A percentile compares a stretch with the other conserved stretches of the same genome.
Conservation (phyloP, 768 basidiomycete genomes). For the Xanthoconium stramineum region DNA sequence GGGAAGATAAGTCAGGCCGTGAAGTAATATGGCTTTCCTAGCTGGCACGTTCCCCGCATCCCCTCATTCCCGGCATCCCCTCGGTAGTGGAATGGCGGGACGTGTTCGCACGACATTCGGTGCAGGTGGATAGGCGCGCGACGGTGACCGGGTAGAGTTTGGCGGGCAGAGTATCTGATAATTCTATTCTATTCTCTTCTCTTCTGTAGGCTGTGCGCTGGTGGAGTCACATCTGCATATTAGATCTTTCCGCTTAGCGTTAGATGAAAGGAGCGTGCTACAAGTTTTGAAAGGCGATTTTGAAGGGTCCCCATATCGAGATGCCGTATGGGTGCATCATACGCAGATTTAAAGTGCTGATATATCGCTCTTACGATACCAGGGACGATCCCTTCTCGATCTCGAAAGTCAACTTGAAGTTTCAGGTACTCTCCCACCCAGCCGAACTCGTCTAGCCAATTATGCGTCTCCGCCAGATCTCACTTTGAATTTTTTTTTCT, state of each 20-base stretch:
- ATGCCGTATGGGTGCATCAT: slow-evolving; percentile 36
- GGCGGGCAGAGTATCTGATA: slow-evolving; percentile 7
- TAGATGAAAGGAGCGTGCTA: slow-evolving; percentile 34
- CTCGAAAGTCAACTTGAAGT: slow-evolving; percentile 33
- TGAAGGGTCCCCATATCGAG: slow-evolving; percentile 28
- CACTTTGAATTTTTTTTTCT: slow-evolving; percentile 13
- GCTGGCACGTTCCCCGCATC: slow-evolving; percentile 17
- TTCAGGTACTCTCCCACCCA: slow-evolving; percentile 35
- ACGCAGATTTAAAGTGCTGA: slow-evolving; percentile 32
- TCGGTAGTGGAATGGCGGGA: slow-evolving; percentile 16
- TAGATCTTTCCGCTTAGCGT: slow-evolving; percentile 36
- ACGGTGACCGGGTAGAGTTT: slow-evolving; percentile 5
- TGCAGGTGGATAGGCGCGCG: not conserved
- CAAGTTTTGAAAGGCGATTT: slow-evolving; percentile 18
- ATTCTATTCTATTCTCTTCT: slow-evolving; percentile 7
- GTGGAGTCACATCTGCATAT: slow-evolving; percentile 32
- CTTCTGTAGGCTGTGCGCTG: slow-evolving; percentile 23
- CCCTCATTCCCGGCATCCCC: slow-evolving; percentile 21
- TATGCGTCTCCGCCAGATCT: slow-evolving; percentile 23
- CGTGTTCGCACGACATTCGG: slow-evolving; percentile 12
- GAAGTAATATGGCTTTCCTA: slow-evolving; percentile 22
- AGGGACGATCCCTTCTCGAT: slow-evolving; percentile 38
- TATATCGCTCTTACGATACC: slow-evolving; percentile 34
- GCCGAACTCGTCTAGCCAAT: slow-evolving; percentile 26
- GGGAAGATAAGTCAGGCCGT: slow-evolving; percentile 11